Percentiles rank a stretch among this genome's conserved stretches.
Evolutionary conservation across 2,329 filamentous ascomycete species (phyloP).

Genomic region (Curvularia lunata): DNA sequence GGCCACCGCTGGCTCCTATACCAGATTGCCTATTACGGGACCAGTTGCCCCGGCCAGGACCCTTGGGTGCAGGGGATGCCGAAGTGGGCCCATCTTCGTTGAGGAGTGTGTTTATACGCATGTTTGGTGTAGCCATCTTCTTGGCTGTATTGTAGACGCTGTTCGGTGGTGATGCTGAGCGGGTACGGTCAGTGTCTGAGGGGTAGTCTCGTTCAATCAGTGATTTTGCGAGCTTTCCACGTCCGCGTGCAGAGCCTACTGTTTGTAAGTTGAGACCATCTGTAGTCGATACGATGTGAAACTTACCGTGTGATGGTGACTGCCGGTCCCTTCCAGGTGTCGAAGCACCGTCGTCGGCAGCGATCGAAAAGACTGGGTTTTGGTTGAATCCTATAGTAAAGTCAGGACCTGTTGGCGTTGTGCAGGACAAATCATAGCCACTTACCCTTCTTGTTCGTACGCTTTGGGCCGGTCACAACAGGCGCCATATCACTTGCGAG

Average conservation of each 20-base stretch:
- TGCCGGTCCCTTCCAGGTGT: slow-evolving; percentile 50
- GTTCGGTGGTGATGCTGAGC: slow-evolving; percentile 52
- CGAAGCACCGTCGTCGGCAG: slow-evolving; percentile 49
- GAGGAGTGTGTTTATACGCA: slow-evolving; percentile 58
- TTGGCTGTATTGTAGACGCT: slow-evolving; percentile 49
- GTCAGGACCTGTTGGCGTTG: slow-evolving; percentile 17
- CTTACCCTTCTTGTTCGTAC: slow-evolving; percentile 56
- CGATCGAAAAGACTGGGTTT: slow-evolving; percentile 52
- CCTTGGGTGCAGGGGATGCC: slow-evolving; percentile 47
- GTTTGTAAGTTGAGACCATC: slow-evolving; percentile 1
- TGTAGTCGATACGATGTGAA: not conserved
- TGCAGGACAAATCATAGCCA: not conserved
- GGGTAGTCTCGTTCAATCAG: slow-evolving; percentile 47
- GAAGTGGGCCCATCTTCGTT: slow-evolving; percentile 51
- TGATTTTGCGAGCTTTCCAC: slow-evolving; percentile 45
- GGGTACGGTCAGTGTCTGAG: slow-evolving; percentile 56
- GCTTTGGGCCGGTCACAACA: slow-evolving; percentile 61
- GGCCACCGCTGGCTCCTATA: slow-evolving; percentile 14
- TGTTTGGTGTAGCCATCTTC: slow-evolving; percentile 49
- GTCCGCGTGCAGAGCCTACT: slow-evolving; percentile 46
- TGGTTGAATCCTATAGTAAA: slow-evolving; percentile 44
- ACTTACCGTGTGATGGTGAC: slow-evolving; percentile 48
- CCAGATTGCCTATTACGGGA: slow-evolving; percentile 46
- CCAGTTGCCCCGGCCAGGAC: slow-evolving; percentile 59
- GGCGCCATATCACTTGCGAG: slow-evolving; percentile 77